Conservation (phyloP, 108 stramenopile species). For the Conticribra guillardii region DNA sequence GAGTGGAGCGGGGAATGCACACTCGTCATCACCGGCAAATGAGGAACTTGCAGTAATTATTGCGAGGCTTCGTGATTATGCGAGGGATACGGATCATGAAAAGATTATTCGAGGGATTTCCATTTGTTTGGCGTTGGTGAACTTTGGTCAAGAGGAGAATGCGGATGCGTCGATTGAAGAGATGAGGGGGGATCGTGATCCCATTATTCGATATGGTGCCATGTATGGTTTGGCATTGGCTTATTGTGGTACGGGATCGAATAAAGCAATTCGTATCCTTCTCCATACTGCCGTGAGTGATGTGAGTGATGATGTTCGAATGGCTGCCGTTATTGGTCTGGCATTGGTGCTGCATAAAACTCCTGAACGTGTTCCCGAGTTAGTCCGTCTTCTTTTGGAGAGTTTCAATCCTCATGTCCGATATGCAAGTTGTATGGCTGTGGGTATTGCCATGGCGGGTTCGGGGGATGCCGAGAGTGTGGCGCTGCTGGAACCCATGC, state of each 20-base stretch:
- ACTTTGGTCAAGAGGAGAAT: constrained; percentile 96
- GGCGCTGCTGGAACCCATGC: constrained; percentile 98
- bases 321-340: constrained; percentile 97
- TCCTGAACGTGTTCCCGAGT: constrained; percentile 91
- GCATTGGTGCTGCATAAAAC: constrained; percentile 98
- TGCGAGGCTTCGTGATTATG: constrained; percentile 92
- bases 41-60: constrained; percentile 82
- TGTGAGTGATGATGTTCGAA: constrained; percentile 97
- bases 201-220: constrained; percentile 97
- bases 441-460: constrained; percentile 98
- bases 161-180: constrained; percentile 96
- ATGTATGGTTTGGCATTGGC: constrained; percentile 97
- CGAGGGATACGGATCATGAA: constrained; percentile 97
- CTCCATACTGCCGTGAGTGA: constrained; percentile 98
- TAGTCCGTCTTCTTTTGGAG: constrained; percentile 95
- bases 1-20: constrained; percentile 80
- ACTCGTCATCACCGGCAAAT: constrained; percentile 56
- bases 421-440: constrained; percentile 99
- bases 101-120: constrained; percentile 98
- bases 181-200: constrained; percentile 94
- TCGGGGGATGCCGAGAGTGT: constrained; percentile 93
- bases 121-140: constrained; percentile 94
- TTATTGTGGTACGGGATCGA: constrained; percentile 97
- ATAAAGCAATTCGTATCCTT: constrained; percentile 94
- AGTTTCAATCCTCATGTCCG: constrained; percentile 99